Percentiles rank a stretch among this genome's conserved stretches.
Conservation (phyloP, 164 flowering plant species). For the Berberis thunbergii region DNA sequence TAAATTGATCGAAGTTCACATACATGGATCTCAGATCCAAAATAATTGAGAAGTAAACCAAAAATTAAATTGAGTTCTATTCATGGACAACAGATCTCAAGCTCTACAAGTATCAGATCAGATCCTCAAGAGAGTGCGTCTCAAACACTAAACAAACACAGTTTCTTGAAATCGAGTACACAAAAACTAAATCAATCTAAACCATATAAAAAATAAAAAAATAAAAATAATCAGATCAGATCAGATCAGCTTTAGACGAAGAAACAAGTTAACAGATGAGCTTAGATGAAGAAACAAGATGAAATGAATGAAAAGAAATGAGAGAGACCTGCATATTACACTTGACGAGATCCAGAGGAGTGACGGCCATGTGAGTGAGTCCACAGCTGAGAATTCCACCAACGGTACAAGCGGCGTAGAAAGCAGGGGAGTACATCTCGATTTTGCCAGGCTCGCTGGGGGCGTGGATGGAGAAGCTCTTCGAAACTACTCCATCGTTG, state of each 20-base stretch:
- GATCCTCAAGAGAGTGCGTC: background rate
- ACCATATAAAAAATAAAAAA: background rate
- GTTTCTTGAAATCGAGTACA: background rate
- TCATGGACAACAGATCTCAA: too few species aligned
- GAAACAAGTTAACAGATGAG: background rate
- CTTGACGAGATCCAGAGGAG: constrained; percentile 23
- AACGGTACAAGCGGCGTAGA: too few species aligned
- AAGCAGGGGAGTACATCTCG: too few species aligned
- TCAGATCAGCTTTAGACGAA: background rate
- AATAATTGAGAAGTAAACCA: too few species aligned
- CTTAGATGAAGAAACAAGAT: background rate
- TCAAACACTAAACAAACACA: background rate
- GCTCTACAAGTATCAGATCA: background rate
- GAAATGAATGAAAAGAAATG: background rate
- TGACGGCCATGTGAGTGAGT: too few species aligned
- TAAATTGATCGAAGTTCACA: too few species aligned
- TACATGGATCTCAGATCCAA: too few species aligned
- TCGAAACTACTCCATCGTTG: too few species aligned
- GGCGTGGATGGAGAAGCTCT: too few species aligned
- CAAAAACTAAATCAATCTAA: background rate
- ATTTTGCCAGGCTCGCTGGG: too few species aligned
- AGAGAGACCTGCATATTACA: constrained; percentile 83
- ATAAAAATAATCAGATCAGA: background rate
- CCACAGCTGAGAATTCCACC: too few species aligned
- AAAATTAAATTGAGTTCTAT: too few species aligned